Evolutionary conservation across 2,329 filamentous ascomycete genomes (phyloP).

Genomic region (Raffaelea ambrosiae): DNA sequence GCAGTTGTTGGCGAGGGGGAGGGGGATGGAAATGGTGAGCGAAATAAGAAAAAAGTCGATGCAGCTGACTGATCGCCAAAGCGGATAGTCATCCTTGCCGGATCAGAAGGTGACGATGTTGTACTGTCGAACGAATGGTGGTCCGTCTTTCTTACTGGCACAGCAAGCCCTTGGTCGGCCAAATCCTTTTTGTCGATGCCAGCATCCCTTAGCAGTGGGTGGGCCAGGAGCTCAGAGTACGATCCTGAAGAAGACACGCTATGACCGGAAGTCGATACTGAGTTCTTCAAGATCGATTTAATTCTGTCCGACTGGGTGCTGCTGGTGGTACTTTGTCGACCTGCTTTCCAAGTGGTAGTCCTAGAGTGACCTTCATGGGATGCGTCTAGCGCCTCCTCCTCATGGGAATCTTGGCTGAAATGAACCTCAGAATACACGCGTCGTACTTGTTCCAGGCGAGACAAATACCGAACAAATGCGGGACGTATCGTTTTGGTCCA

Average conservation of each 20-base stretch:
- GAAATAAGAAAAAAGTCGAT: neutral
- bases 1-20: neutral
- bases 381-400: neutral
- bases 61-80: neutral
- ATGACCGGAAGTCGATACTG: conserved; percentile 1
- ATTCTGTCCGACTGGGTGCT: neutral
- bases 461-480: conserved; percentile 7
- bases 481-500: conserved; percentile 9
- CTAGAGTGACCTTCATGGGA: neutral
- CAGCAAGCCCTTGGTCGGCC: conserved; percentile 3
- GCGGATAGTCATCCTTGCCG: neutral
- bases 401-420: neutral
- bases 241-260: conserved; percentile 3
- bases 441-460: neutral
- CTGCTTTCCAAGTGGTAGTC: neutral
- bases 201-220: conserved; percentile 4
- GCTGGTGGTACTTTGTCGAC: neutral
- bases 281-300: conserved; percentile 10
- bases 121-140: conserved; percentile 1
- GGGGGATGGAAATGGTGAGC: neutral
- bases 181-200: conserved; percentile 2
- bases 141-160: neutral
- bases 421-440: neutral
- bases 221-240: conserved; percentile 1
- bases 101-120: neutral